phyloP scores from a whole-genome alignment of 441 rosid genomes.

The Syzygium syzygioides region DNA sequence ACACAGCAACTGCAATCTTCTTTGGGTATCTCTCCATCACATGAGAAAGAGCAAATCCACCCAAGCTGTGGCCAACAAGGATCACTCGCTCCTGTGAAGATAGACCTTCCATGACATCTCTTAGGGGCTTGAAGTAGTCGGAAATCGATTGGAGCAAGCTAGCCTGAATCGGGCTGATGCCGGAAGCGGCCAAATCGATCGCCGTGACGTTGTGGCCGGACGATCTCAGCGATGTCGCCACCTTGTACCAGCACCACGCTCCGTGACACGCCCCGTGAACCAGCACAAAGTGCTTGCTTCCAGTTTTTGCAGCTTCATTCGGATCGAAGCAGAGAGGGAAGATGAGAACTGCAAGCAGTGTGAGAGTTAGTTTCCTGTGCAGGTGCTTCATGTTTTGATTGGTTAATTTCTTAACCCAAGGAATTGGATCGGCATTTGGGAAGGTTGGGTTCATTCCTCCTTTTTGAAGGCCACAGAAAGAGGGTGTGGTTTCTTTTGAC shows the following conservation, averaged over 20 bases:
- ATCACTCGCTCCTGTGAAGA: background rate
- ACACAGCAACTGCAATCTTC: slow-evolving; percentile 38
- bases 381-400: background rate
- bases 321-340: background rate
- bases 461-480: background rate
- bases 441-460: background rate
- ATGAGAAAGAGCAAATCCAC: slow-evolving; percentile 43
- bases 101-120: slow-evolving; percentile 27
- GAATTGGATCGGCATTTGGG: background rate
- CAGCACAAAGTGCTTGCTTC: slow-evolving; percentile 27
- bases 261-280: slow-evolving; percentile 43
- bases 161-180: slow-evolving; percentile 17
- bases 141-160: slow-evolving; percentile 20
- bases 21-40: slow-evolving; percentile 43
- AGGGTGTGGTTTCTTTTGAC: background rate
- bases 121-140: slow-evolving; percentile 29
- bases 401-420: background rate
- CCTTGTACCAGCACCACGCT: slow-evolving; percentile 51
- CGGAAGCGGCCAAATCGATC: slow-evolving; percentile 32
- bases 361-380: background rate
- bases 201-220: slow-evolving; percentile 34
- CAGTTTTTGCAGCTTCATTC: background rate
- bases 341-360: slow-evolving; percentile 6
- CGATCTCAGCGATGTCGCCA: slow-evolving; percentile 23
- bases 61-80: slow-evolving; percentile 33